Base-by-base conservation (phyloP, 768 basidiomycete genomes). In the Xerocomellus chrysenteron region DNA sequence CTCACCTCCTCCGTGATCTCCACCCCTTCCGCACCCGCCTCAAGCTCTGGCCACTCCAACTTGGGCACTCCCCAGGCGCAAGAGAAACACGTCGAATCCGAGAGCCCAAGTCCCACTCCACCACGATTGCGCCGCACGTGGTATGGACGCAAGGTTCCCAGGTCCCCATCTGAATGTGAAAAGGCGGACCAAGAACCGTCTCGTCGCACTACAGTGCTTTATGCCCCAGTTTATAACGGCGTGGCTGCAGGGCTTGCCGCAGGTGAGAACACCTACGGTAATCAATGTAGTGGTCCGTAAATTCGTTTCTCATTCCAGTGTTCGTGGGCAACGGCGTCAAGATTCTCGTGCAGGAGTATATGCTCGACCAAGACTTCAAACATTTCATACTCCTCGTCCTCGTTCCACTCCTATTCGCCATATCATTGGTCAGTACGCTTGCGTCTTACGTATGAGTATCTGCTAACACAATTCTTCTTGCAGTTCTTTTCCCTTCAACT, bases 261-360 rank as follows among this genome's bases (percentile, higher is more conserved):
- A 50, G 56, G 69, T 70, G 49, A 17, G 66, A 42, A 26, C 37
- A 0, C 12, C 10, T 14, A 4, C 32, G 5, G 0, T 4, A 16
- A 44, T 45, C 17, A 0, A 11, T 28, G 10, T 3, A 33, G 33
- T 6, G 21, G 26, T 46, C 7, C 61, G 41, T 45, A 52, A 59
- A 50, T 44, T 13, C 54, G 57, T 50, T 24, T n/a, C 16, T 5
- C 2, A 11, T 37, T 5, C 71, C 80, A 62, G 82, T 86, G 36
- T 88, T 89, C 64, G 76, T 87, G 13, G 83, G 85, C 0, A 86
- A 82, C 62, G 84, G 84, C 46, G 44, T 87, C 63, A 84, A 82
- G 58, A 82, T 79, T 5, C 67, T 94, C 37, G 57, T 94, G 10
- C 66, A 74, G 21, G 82, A 84, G 64, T 82, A 74, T 59, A 54